Evolutionary conservation across 495 filamentous ascomycete genomes (phyloP).

Genomic region (Entonaema liquescens): DNA sequence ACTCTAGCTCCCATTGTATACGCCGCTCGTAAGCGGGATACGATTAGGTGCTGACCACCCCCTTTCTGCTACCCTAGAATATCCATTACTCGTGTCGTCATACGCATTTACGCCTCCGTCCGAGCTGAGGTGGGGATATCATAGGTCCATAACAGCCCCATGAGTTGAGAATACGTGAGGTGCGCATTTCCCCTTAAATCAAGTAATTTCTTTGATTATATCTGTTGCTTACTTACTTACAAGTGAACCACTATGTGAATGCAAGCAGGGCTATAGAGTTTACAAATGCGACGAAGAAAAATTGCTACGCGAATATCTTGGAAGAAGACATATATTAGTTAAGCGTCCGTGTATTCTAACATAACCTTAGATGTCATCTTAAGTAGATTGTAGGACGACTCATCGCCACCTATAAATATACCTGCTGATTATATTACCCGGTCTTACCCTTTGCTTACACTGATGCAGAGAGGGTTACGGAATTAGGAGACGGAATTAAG

Average conservation of each 20-base stretch:
- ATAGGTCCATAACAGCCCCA: neutral
- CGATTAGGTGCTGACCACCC: slow-evolving; percentile 34
- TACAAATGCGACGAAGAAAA: too few relatives aligned
- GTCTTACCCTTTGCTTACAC: neutral
- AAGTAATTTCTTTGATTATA: too few relatives aligned
- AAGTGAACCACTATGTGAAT: too few relatives aligned
- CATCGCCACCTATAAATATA: neutral
- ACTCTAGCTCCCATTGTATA: neutral
- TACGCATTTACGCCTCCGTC: neutral
- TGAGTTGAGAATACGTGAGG: neutral
- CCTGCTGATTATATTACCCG: neutral
- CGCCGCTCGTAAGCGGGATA: slow-evolving; percentile 5
- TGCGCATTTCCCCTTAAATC: too few relatives aligned
- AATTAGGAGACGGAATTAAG: neutral
- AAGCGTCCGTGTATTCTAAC: too few relatives aligned
- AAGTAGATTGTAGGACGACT: neutral
- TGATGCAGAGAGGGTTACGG: neutral
- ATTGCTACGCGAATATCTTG: too few relatives aligned
- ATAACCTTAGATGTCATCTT: too few relatives aligned
- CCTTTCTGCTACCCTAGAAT: neutral
- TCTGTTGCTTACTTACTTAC: too few relatives aligned
- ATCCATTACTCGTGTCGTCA: neutral
- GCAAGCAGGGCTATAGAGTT: too few relatives aligned
- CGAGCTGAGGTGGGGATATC: neutral
- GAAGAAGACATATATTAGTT: too few relatives aligned